Percentiles rank a stretch among this genome's conserved stretches.
phyloP scores from a whole-genome alignment of 148 eudicot species.

The Gaultheria prostrata region DNA sequence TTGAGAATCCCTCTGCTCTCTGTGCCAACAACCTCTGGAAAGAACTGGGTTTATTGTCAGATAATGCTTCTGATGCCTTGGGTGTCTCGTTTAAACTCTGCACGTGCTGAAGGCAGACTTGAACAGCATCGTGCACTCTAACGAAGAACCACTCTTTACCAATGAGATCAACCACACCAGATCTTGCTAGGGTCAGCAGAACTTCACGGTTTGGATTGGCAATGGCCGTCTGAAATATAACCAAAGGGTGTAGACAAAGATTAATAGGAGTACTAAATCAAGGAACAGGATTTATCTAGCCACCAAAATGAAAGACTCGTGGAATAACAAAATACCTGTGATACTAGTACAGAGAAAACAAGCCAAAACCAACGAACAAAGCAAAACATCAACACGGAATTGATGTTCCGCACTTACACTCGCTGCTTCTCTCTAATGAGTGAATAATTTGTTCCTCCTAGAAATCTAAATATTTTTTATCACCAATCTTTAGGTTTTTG shows the following conservation, averaged over 20 bases:
- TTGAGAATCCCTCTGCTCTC: constrained; percentile 41
- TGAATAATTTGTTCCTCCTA: background rate
- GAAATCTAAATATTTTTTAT: background rate
- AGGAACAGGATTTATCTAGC: background rate
- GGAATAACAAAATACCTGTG: background rate
- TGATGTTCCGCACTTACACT: background rate
- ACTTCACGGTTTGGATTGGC: constrained; percentile 90
- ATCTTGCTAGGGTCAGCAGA: constrained; percentile 60
- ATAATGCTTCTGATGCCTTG: constrained; percentile 28
- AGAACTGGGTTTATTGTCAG: constrained; percentile 36
- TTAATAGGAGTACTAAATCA: constrained; percentile 10
- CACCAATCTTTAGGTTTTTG: background rate
- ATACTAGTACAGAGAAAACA: background rate
- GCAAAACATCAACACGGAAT: background rate
- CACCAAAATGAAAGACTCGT: background rate
- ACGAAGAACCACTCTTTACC: constrained; percentile 98
- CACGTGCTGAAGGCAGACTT: constrained; percentile 82
- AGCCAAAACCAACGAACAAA: background rate
- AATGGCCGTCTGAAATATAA: constrained; percentile 61
- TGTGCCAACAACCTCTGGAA: constrained; percentile 42
- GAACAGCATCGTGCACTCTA: constrained; percentile 94
- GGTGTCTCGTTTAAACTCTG: constrained; percentile 45
- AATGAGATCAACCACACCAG: constrained; percentile 79
- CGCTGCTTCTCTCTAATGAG: background rate
- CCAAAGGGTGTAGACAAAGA: background rate